phyloP scores from a whole-genome alignment of 192 early-diverging fungal genomes.

The Backusella westeae region DNA sequence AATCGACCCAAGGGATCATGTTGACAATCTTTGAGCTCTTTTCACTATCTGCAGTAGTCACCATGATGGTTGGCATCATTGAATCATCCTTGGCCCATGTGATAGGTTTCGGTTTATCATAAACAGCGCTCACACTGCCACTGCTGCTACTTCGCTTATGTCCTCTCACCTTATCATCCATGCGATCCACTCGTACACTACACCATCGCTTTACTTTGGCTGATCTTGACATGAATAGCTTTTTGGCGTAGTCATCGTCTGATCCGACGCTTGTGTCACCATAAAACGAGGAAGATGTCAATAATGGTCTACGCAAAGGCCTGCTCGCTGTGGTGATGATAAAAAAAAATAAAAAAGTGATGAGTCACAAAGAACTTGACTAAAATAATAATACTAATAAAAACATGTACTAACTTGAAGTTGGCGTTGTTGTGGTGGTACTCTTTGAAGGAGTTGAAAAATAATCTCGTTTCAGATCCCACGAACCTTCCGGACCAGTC shows the following conservation, averaged over 20 bases:
- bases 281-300: constrained; percentile 1
- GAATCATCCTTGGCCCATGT: background rate
- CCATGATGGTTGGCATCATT: constrained; percentile 20
- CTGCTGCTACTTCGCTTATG: background rate
- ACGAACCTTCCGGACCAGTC: background rate
- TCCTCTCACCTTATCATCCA: background rate
- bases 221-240: constrained; percentile 25
- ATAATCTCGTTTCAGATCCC: constrained; percentile 4
- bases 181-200: background rate
- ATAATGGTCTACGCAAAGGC: background rate
- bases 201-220: constrained; percentile 31
- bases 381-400: background rate
- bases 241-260: constrained; percentile 26
- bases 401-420: background rate
- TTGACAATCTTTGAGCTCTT: constrained; percentile 11
- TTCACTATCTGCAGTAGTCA: constrained; percentile 12
- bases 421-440: background rate
- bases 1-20: constrained; percentile 36
- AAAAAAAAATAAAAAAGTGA: background rate
- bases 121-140: background rate
- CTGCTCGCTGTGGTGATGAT: background rate
- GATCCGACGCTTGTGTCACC: background rate
- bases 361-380: background rate
- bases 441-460: constrained; percentile 2
- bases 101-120: background rate